Base-by-base conservation (phyloP, 129 eudicot species). In the Deinandra increscens region DNA sequence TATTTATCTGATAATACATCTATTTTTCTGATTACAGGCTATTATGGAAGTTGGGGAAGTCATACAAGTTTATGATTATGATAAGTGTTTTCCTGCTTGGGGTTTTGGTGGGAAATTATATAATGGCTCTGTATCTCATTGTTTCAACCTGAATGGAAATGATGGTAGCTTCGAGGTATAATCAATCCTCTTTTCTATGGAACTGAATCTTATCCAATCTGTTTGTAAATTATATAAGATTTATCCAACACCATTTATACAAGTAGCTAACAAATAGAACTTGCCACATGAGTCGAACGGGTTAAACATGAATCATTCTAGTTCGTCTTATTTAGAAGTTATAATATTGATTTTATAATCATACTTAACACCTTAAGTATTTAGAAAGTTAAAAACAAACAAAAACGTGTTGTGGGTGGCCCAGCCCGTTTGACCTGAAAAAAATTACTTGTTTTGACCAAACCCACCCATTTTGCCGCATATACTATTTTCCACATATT, bases 31-130 rank as follows among this genome's bases (percentile, higher is more conserved):
- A 17, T 71, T 71, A 14, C 82, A 94, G 99, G 99, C 99, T 42
- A 87, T 94, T 23, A 80, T 74, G 87, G 93, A 85, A 72, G 96
- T 94, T 71, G 99, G 99, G 39, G 99, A 94, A 68, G 97, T 94
- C 53, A 85, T 94, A 54, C 99, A 94, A 51, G 86, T 94, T 75
- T 94, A 94, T 70, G 99, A 94, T 76, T 85, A 89, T 39, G 99
- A 94, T 50, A 85, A 83, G 65, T 81, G 75, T 31, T 94, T 94
- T 72, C 92, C 97, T 68, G 88, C 99, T 69, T 94, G 99, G 99
- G 99, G 99, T 19, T 94, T 94, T 75, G 99, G 99, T 60, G 99
- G 96, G 70, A 85, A 43, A 77, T 31, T 80, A 18, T 62, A 65
- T 31, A 69, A 74, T 50, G 87, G 93, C 51, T 17, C 81, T 19